Evolutionary conservation across 441 rosid species (phyloP), one percentile per base, ranked within the genome.

Genomic region (Populus hybrid): DNA sequence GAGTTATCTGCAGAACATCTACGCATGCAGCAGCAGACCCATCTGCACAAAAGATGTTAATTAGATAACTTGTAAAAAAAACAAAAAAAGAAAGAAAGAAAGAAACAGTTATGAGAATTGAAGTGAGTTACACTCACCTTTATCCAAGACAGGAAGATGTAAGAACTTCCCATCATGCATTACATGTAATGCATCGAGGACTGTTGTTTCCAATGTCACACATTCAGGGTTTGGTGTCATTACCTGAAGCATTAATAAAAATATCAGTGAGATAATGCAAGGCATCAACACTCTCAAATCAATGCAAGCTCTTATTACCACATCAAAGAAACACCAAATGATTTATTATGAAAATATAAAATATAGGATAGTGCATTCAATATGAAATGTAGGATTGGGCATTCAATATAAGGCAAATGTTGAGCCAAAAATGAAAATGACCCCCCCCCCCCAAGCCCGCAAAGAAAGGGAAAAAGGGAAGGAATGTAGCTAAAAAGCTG

Each of bases 131-230:
- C 42, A 72, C 81, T 72, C 70, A 89, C 97, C 94, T 85, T 87
- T 92, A 81, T 94, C 94, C 69, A 94, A 8, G 63, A 95, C 94
- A 42, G 99, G 99, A 79, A 95, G 98, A 82, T 95, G 98, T 67
- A 95, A 82, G 79, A 95, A 92, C 84, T 93, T 95, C 65, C 94
- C 96, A 40, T 93, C 98, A 76, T 93, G 98, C 99, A 93, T 95
- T 75, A 88, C 73, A 78, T 93, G 99, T 85, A 95, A 83, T 23
- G 98, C 98, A 8, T 95, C 98, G 32, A 95, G 90, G 67, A 93
- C 90, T 42, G 97, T 85, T 32, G 95, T 88, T 80, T 95, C 99
- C 75, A 92, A 12, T 8, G 87, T 81, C 64, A 88, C 96, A 77
- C 92, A 88, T 82, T 95, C 98, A 61, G 99, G 98, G 77, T 82